Percentiles rank a stretch among this genome's conserved stretches.
These are phyloP conservation scores for Lippia alba DNA, from an alignment of 305 asterid genomes.

Conservation along the genomic window DNA sequence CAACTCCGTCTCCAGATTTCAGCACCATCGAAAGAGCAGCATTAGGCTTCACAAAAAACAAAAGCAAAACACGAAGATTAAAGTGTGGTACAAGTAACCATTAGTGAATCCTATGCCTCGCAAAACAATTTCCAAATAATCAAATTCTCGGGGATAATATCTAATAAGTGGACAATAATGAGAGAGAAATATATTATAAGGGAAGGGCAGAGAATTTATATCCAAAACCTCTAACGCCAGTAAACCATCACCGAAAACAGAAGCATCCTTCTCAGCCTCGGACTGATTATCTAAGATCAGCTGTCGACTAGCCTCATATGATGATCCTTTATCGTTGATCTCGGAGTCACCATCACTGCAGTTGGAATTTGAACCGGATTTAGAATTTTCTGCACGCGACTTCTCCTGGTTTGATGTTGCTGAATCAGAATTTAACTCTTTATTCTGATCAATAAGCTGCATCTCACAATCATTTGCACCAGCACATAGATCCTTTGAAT, in stretches of 20 bases:
- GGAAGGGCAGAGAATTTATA: slow-evolving; percentile 43
- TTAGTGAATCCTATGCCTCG: not conserved
- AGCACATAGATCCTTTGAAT: not conserved
- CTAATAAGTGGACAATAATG: not conserved
- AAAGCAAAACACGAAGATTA: not conserved
- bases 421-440: slow-evolving; percentile 26
- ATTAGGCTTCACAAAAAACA: slow-evolving; percentile 39
- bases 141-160: not conserved
- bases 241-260: slow-evolving; percentile 56
- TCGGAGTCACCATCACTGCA: slow-evolving; percentile 35
- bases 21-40: slow-evolving; percentile 40
- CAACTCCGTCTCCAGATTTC: slow-evolving; percentile 43
- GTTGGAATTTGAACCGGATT: slow-evolving; percentile 37
- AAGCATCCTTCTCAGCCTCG: slow-evolving; percentile 42
- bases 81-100: not conserved
- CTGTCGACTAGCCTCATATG: slow-evolving; percentile 40
- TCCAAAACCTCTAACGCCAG: slow-evolving; percentile 77
- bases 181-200: not conserved
- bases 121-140: not conserved
- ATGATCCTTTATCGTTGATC: slow-evolving; percentile 35
- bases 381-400: slow-evolving; percentile 39
- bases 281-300: slow-evolving; percentile 45
- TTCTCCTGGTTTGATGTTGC: slow-evolving; percentile 26
- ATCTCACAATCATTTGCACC: slow-evolving; percentile 27
- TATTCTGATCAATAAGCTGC: slow-evolving; percentile 33